Conservation (phyloP, 2,329 filamentous ascomycete species). For the Paramyrothecium sp. region DNA sequence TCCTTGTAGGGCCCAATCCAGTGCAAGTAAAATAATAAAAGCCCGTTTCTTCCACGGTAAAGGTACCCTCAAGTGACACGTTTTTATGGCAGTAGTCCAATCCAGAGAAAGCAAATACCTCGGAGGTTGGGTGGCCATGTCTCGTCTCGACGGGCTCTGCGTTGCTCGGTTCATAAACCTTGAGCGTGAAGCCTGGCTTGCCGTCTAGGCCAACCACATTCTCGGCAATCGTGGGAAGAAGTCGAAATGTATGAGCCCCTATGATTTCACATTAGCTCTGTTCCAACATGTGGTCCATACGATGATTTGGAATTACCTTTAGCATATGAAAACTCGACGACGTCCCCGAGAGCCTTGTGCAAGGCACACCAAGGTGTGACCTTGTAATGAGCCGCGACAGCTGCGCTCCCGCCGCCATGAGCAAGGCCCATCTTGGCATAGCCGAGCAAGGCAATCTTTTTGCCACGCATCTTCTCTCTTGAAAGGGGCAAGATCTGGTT, state of each 20-base stretch:
- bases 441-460: constrained; percentile 30
- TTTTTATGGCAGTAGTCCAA: constrained; percentile 22
- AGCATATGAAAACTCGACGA: constrained; percentile 25
- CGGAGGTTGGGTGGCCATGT: constrained; percentile 21
- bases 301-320: constrained; percentile 16
- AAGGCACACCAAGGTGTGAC: constrained; percentile 32
- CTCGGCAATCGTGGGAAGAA: constrained; percentile 20
- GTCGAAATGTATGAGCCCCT: constrained; percentile 24
- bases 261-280: background rate
- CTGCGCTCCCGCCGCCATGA: constrained; percentile 36
- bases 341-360: constrained; percentile 20
- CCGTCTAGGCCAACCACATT: constrained; percentile 28
- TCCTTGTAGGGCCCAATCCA: constrained; percentile 26
- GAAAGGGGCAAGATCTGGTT: constrained; percentile 56
- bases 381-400: constrained; percentile 31
- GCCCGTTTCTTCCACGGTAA: constrained; percentile 25
- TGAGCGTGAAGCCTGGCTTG: constrained; percentile 27
- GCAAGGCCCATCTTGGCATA: constrained; percentile 30
- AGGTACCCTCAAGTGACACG: constrained; percentile 26
- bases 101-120: constrained; percentile 17
- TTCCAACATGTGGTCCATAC: constrained; percentile 13
- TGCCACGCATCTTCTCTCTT: constrained; percentile 25
- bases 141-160: constrained; percentile 19
- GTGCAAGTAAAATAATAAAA: constrained; percentile 29
- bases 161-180: constrained; percentile 23